phyloP scores from a whole-genome alignment of 2,329 filamentous ascomycete genomes.

The Arthrobotrys sphaeroides region DNA sequence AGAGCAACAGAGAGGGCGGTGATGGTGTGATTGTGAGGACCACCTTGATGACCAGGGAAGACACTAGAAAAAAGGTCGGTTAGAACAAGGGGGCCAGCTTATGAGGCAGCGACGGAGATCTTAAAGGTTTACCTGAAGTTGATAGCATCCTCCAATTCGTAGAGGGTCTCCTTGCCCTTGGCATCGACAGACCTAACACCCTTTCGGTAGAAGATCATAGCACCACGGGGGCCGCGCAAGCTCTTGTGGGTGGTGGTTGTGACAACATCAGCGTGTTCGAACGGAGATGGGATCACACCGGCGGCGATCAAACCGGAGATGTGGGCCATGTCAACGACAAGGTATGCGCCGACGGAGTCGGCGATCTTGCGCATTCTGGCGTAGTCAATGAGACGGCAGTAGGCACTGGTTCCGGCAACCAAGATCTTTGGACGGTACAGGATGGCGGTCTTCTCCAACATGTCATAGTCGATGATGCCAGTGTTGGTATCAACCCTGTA shows the following conservation, averaged over 20 bases:
- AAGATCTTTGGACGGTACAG: slow-evolving; percentile 96
- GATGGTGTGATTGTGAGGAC: slow-evolving; percentile 99
- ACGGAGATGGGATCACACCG: slow-evolving; percentile 91
- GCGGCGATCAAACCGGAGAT: slow-evolving; percentile 96
- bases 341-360: slow-evolving; percentile 90
- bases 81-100: background rate
- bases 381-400: slow-evolving; percentile 98
- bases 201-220: slow-evolving; percentile 99
- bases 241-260: slow-evolving; percentile 99
- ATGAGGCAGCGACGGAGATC: background rate
- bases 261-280: slow-evolving; percentile 91
- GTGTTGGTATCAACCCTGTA: slow-evolving; percentile 91
- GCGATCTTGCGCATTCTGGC: slow-evolving; percentile 94
- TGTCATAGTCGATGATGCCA: slow-evolving; percentile 96
- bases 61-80: slow-evolving; percentile 67
- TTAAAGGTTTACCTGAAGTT: slow-evolving; percentile 75
- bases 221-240: slow-evolving; percentile 92
- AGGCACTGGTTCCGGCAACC: slow-evolving; percentile 94
- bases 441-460: slow-evolving; percentile 85
- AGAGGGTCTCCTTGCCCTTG: slow-evolving; percentile 90
- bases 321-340: slow-evolving; percentile 97
- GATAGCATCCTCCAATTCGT: slow-evolving; percentile 94
- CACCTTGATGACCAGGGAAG: slow-evolving; percentile 98
- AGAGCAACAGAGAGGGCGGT: slow-evolving; percentile 93
- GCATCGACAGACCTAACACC: slow-evolving; percentile 87